Evolutionary conservation across 495 filamentous ascomycete species (phyloP), one percentile per base, ranked within the genome.

Genomic region (Penicillium malachiteum): DNA sequence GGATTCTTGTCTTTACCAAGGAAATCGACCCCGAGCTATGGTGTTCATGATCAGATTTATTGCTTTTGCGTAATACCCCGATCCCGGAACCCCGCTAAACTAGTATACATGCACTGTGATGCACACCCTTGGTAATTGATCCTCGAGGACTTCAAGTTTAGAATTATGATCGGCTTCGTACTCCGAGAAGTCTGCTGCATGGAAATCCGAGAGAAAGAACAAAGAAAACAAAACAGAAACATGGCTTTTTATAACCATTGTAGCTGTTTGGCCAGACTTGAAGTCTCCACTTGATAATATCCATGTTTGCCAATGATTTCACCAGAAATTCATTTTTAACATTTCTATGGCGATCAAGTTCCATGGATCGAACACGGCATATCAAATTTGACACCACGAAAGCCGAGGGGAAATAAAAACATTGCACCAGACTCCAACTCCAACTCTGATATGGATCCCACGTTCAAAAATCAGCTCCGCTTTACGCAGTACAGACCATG

Each of bases 341-440:
- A 26, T 26, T 26, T 26, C 21, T 1, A 26, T 26, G 21, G 34
- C 49, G 26, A 35, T 5, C 7, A 14, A 10, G 42, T 57, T 52
- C 55, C 55, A 57, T 52, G 55, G 55, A 17, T 52, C 1, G 40
- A 46, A 26, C 12, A 35, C 13, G 17, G 17, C 43, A 7, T 37
- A 39, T 37, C 9, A 37, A 7, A 37, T 3, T 9, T 37, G 9
- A 26, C 21, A 26, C 21, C 4, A 26, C 4, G 21, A 26, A 37
- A 37, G 34, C 34, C 34, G 34, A 10, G 34, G 8, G 7, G 34
- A 37, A 37, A 9, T 26, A 26, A 26, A 26, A 26, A 26, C 21
- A 26, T 1, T 26, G 21, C 21, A 26, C 4, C 1, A 26, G 21
- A 26, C 21, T 26, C 21, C 21, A 26, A 26, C 21, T 26, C 21